Evolutionary conservation across 192 early-diverging fungal species (phyloP), one percentile per base, ranked within the genome.

Genomic region (Coemansia sp.): DNA sequence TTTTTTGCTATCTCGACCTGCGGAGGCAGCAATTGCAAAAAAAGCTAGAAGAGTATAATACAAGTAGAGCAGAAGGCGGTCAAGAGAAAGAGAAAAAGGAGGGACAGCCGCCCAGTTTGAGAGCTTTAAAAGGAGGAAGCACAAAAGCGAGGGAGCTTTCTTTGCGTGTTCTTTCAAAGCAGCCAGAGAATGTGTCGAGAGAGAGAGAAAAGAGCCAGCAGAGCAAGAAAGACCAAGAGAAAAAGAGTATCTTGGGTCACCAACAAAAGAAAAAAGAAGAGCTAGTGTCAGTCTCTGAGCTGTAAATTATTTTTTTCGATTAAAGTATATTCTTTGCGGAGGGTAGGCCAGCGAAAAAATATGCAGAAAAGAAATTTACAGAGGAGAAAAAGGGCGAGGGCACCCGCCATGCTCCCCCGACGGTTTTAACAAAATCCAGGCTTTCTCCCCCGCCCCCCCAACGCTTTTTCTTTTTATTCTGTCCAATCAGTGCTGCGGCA

Each of bases 311-410:
- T 36, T 36, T 45, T n/a, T 45, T 45, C n/a, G 17, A 15, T n/a
- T 45, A 61, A 61, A 40, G 39, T 62, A 62, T 42, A 62, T 62
- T 50, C 20, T 62, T 29, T 32, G 31, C 19, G 45, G 17, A 40
- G 61, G 36, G 36, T 19, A 41, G 9, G 61, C 42, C 24, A 56
- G n/a, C 34, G 40, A 69, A 50, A 48, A 62, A 69, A 45, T 40
- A 42, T n/a, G 38, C 39, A 51, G 34, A 48, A 69, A 51, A 61
- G 39, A n/a, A 36, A 39, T 22, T 27, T 45, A 2, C 17, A 39
- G 42, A 64, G 32, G 44, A 38, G 15, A 64, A 64, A 32, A 32
- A 48, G 46, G 46, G 46, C 46, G 19, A 48, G 46, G 44, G 44
- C 19, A 48, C 46, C 10, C 20, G 19, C 46, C 46, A 48, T 48